Percentiles rank a stretch among this genome's conserved stretches.
Conservation (phyloP, 2,329 filamentous ascomycete species). For the Diaporthe sp. region DNA sequence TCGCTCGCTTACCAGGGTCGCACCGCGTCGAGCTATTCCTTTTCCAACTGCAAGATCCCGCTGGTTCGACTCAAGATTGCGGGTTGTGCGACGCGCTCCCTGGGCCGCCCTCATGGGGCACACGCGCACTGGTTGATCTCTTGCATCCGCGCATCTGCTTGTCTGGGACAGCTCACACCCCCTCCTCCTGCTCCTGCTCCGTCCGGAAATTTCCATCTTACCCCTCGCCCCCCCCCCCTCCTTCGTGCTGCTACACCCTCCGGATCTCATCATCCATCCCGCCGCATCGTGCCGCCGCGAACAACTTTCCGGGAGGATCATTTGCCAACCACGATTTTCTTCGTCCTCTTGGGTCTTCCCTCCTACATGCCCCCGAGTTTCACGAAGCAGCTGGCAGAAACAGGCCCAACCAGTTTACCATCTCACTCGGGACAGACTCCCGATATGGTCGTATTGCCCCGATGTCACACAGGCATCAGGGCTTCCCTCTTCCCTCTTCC, state of each 20-base stretch:
- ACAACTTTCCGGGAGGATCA: neutral
- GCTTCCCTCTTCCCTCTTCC: neutral
- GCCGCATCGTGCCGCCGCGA: constrained; percentile 24
- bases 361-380: neutral
- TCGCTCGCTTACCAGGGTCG: constrained; percentile 34
- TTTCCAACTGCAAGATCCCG: constrained; percentile 19
- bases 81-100: constrained; percentile 24
- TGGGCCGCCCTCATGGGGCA: constrained; percentile 1
- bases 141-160: neutral
- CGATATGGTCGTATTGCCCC: constrained; percentile 16
- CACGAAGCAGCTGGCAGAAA: neutral
- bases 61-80: constrained; percentile 26
- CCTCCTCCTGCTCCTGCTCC: neutral
- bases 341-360: neutral
- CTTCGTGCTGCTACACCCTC: constrained; percentile 8
- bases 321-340: constrained; percentile 1
- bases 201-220: neutral
- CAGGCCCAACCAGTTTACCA: neutral
- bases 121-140: neutral
- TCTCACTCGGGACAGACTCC: constrained; percentile 5
- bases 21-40: constrained; percentile 26
- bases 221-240: neutral
- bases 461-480: constrained; percentile 15
- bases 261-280: constrained; percentile 6
- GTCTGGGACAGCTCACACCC: neutral